Percentiles rank a stretch among this genome's conserved stretches.
These are phyloP conservation scores for Sonneratia alba DNA, from an alignment of 345 rosid species.

Conservation along the genomic window DNA sequence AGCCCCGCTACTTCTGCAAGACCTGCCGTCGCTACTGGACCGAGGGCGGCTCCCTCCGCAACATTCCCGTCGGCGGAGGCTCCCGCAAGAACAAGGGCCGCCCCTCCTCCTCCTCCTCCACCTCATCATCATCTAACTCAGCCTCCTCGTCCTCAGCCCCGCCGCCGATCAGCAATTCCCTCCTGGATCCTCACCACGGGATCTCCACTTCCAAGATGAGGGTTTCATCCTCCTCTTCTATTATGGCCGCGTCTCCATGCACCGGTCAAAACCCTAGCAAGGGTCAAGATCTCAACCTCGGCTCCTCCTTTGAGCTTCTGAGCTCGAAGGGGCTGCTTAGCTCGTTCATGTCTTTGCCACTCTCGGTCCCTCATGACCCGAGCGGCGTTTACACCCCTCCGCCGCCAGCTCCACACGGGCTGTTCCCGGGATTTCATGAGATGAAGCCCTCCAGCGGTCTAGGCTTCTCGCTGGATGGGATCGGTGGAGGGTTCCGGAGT, in stretches of 20 bases:
- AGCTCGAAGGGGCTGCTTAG: constrained; percentile 29
- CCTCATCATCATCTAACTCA: constrained; percentile 45
- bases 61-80: constrained; percentile 96
- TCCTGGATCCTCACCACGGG: constrained; percentile 3
- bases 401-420: constrained; percentile 32
- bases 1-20: constrained; percentile 95
- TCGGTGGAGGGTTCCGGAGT: constrained; percentile 33
- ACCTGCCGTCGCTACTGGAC: constrained; percentile 98
- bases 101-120: constrained; percentile 30
- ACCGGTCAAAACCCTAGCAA: constrained; percentile 45
- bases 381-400: constrained; percentile 28
- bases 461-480: constrained; percentile 72
- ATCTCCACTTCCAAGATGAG: background rate
- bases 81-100: constrained; percentile 96
- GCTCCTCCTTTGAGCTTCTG: constrained; percentile 67
- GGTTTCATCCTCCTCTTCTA: constrained; percentile 1
- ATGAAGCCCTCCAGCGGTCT: constrained; percentile 50
- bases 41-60: constrained; percentile 90
- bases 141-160: constrained; percentile 28
- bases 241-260: background rate
- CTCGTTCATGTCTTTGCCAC: constrained; percentile 58
- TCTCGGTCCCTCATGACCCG: constrained; percentile 41
- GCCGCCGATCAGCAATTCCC: background rate
- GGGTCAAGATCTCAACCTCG: constrained; percentile 76
- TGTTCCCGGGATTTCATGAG: constrained; percentile 46